Base-by-base conservation (phyloP, 345 rosid species). In the Carallia brachiata region DNA sequence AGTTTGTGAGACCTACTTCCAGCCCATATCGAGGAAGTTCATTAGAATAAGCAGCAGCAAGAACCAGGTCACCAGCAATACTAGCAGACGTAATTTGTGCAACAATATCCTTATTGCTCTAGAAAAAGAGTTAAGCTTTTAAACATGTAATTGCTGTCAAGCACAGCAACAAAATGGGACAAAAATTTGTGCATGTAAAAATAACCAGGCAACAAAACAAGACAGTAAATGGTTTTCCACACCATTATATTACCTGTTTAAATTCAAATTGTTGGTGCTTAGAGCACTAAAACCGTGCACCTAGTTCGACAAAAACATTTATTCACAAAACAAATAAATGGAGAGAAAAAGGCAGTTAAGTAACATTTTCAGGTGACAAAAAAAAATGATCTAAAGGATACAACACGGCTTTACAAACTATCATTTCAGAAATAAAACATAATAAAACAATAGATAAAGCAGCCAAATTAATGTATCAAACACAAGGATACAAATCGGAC, bases 1-100 rank as follows among this genome's bases (percentile, higher is more conserved):
- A 89, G 68, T 89, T 87, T 0, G 92, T 83, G 61, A 89, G 89
- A 2, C 96, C 96, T 19, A 86, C 95, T 64, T 78, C 79, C 62
- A 87, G 86, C 12, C 92, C 95, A 79, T 83, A 89, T 2, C 27
- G 65, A 73, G 95, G 89, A 13, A 89, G 75, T 76, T 89, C 90
- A 76, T 84, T 92, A 1, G 89, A 62, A 36, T 89, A 89, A 52
- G 92, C 96, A 67, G 90, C 77, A 9, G 92, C 88, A 70, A 82
- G 82, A 57, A 89, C 83, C 13, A 80, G 48, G 75, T 89, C 95
- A 66, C 95, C 92, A 27, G 82, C 75, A 32, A 89, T 85, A 61
- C 65, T 84, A 4, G 92, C 86, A 23, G 84, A 80, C 19, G 75
- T 70, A 6, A 89, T 77, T 39, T 89, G 95, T 7, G 95, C 89